Evolutionary conservation across 169 alveolate species (phyloP).

Genomic region (Eimeria sp.): DNA sequence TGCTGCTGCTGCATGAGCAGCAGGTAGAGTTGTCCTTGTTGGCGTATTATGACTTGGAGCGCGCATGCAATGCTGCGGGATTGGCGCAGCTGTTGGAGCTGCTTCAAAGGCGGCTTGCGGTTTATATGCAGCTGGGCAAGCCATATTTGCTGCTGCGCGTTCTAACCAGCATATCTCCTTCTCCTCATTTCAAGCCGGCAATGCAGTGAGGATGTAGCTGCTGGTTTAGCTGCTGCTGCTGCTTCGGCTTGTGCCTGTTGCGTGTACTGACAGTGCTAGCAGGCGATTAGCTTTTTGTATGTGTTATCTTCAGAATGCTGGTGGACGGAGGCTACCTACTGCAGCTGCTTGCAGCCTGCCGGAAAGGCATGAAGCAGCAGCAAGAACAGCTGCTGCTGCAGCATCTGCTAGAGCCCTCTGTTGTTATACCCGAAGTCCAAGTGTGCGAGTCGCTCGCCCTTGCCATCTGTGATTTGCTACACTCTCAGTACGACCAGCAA

Average conservation of each 20-base stretch:
- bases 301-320: not conserved
- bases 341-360: conserved; percentile 67
- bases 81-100: conserved; percentile 65
- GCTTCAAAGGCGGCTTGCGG: conserved; percentile 51
- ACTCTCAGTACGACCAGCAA: conserved; percentile 58
- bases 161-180: conserved; percentile 74
- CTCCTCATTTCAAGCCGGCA: conserved; percentile 59
- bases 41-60: conserved; percentile 54
- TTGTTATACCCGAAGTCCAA: conserved; percentile 1
- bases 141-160: conserved; percentile 73
- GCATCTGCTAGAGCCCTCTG: not conserved
- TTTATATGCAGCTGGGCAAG: conserved; percentile 67
- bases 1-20: conserved; percentile 68
- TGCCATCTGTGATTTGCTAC: conserved; percentile 51
- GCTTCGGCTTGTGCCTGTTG: not conserved
- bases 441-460: conserved; percentile 60
- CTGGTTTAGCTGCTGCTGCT: conserved; percentile 22
- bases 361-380: conserved; percentile 59
- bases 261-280: not conserved
- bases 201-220: conserved; percentile 64
- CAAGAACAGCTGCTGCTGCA: conserved; percentile 54
- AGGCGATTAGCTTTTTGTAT: not conserved
- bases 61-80: conserved; percentile 75
- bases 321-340: conserved; percentile 13
- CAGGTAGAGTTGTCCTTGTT: conserved; percentile 72